These are phyloP conservation scores for Pythium phragmiticola DNA, from an alignment of 352 stramenopile species.

Conservation along the genomic window DNA sequence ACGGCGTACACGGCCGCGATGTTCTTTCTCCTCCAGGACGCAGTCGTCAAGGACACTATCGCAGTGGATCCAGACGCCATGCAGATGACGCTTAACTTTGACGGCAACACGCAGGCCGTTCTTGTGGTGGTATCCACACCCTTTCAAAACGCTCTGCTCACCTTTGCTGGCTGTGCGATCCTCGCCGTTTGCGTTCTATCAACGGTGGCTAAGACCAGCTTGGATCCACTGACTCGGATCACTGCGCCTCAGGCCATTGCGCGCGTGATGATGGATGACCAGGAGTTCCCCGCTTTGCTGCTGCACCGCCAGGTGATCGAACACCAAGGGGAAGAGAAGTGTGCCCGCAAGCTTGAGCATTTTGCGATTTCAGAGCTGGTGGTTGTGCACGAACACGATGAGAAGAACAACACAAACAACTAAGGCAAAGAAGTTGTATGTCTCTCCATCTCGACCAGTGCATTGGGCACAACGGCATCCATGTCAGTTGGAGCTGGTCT, in stretches of 20 bases:
- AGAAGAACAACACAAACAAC: no score
- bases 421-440: no score
- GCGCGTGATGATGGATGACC: conserved; percentile 10
- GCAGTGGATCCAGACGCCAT: neutral
- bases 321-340: no score
- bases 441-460: no score
- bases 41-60: neutral
- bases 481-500: no score
- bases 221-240: neutral
- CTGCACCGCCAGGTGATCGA: conserved; percentile 1
- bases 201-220: neutral
- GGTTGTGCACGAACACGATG: no score
- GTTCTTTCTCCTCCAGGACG: conserved; percentile 1
- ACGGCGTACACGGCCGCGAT: conserved; percentile 3
- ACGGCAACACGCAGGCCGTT: conserved; percentile 1
- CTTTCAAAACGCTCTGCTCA: neutral
- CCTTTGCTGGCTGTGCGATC: neutral
- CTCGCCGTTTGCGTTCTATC: neutral
- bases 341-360: no score
- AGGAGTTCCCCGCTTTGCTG: conserved; percentile 3
- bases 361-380: no score
- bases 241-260: conserved; percentile 6
- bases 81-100: neutral
- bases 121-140: neutral
- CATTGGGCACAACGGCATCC: no score